phyloP scores from a whole-genome alignment of 139 green algal genomes.

The Coccomyxa sp. region DNA sequence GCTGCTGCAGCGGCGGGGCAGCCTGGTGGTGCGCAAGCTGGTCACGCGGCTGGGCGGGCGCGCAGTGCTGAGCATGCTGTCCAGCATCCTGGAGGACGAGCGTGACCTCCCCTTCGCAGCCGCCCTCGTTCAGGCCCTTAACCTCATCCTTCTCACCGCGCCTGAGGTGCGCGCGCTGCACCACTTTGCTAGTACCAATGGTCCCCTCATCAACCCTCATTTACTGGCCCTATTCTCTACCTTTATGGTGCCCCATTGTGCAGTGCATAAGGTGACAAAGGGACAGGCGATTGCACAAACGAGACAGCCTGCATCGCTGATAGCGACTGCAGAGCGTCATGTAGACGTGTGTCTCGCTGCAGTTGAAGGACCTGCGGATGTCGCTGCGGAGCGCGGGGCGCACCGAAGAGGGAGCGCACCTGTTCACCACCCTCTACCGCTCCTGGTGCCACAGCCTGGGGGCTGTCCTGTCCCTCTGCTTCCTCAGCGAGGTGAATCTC shows the following conservation, averaged over 20 bases:
- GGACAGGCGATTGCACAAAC: not conserved
- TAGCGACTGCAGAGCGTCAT: too few species aligned
- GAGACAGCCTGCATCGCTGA: not conserved
- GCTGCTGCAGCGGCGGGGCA: slow-evolving; percentile 63
- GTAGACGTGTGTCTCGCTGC: not conserved
- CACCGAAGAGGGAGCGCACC: slow-evolving; percentile 26
- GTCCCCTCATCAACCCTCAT: not conserved
- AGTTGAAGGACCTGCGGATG: slow-evolving; percentile 20
- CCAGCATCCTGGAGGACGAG: slow-evolving; percentile 62
- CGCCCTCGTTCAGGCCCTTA: slow-evolving; percentile 81
- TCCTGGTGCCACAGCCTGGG: slow-evolving; percentile 77
- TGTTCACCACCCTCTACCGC: slow-evolving; percentile 76
- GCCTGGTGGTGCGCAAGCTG: slow-evolving; percentile 59
- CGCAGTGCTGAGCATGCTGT: slow-evolving; percentile 59
- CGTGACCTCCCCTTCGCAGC: slow-evolving; percentile 74
- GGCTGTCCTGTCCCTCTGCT: slow-evolving; percentile 77
- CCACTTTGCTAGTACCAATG: not conserved
- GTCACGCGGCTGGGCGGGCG: slow-evolving; percentile 43
- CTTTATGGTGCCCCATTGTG: not conserved
- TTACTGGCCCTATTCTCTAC: not conserved
- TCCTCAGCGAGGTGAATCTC: slow-evolving; percentile 59
- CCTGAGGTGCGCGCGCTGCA: slow-evolving; percentile 51
- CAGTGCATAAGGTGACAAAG: not conserved
- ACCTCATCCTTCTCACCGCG: slow-evolving; percentile 90
- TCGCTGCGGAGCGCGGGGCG: slow-evolving; percentile 15